Evolutionary conservation across 805 yeast genomes (phyloP).

Genomic region (Pichia exigua): DNA sequence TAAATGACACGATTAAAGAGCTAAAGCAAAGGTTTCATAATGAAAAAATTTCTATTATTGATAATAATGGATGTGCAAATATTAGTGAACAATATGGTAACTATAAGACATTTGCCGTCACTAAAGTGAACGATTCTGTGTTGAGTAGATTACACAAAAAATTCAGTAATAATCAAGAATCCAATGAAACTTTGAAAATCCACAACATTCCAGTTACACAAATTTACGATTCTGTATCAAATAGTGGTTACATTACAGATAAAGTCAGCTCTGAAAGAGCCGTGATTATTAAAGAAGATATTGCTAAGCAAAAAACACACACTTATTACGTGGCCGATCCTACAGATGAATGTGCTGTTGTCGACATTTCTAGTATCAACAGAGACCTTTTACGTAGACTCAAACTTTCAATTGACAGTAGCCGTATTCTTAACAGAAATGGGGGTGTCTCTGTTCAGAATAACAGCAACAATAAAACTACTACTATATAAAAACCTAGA

Average conservation of each 20-base stretch:
- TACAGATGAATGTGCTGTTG: not conserved
- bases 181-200: not conserved
- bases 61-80: slow-evolving; percentile 7
- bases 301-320: not conserved
- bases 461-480: not conserved
- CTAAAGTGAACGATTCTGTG: slow-evolving; percentile 2
- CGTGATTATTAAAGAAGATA: not conserved
- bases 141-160: slow-evolving; percentile 3
- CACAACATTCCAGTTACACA: not conserved
- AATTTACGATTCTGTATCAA: not conserved
- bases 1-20: slow-evolving; percentile 12
- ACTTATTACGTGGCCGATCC: not conserved
- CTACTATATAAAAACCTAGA: not conserved
- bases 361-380: not conserved
- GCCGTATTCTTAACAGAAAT: slow-evolving; percentile 9
- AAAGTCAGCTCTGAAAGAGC: not conserved
- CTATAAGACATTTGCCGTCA: slow-evolving; percentile 11
- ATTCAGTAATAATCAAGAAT: not conserved
- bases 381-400: slow-evolving; percentile 7
- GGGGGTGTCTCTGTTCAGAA: not conserved
- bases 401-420: slow-evolving; percentile 12
- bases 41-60: slow-evolving; percentile 11
- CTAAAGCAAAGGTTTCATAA: slow-evolving; percentile 15
- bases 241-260: not conserved
- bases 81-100: slow-evolving; percentile 5